Percentiles rank a stretch among this genome's conserved stretches.
Conservation (phyloP, 139 green algal species). For the Tetraselmis striata region DNA sequence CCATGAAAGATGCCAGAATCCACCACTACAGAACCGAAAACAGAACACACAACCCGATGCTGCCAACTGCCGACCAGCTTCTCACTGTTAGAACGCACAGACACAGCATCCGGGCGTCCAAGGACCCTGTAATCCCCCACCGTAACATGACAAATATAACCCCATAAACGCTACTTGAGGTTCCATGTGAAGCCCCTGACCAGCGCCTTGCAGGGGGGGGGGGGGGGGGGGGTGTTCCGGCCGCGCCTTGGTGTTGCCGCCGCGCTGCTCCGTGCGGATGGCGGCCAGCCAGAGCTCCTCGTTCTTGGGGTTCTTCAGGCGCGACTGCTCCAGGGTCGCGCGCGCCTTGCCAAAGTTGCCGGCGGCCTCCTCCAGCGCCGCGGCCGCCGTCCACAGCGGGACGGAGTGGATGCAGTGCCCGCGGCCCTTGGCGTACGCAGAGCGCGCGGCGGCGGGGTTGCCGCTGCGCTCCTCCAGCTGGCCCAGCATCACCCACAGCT, state of each 20-base stretch:
- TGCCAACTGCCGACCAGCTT: no score
- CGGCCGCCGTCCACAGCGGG: conserved; percentile 63
- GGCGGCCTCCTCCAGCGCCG: conserved; percentile 70
- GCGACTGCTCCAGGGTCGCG: conserved; percentile 67
- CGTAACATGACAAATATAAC: no score
- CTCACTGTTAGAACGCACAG: no score
- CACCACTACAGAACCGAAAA: no score
- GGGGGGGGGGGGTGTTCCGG: no score
- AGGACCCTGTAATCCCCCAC: no score
- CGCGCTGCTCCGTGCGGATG: conserved; percentile 76
- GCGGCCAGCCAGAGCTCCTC: conserved; percentile 86
- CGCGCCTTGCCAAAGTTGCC: conserved; percentile 62
- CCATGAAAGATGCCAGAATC: no score
- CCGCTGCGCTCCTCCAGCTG: conserved; percentile 80
- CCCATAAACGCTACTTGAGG: no score
- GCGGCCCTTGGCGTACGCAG: conserved; percentile 45
- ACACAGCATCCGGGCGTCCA: no score
- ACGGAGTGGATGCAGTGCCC: conserved; percentile 54
- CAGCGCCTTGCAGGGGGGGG: no score
- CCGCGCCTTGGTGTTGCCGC: conserved; percentile 45
- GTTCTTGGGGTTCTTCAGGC: conserved; percentile 74
- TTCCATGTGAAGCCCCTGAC: no score
- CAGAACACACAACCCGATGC: no score
- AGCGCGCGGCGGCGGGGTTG: conserved; percentile 36
- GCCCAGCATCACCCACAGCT: conserved; percentile 92